phyloP scores from a whole-genome alignment of 495 filamentous ascomycete species.

The Daldinia vernicosa region DNA sequence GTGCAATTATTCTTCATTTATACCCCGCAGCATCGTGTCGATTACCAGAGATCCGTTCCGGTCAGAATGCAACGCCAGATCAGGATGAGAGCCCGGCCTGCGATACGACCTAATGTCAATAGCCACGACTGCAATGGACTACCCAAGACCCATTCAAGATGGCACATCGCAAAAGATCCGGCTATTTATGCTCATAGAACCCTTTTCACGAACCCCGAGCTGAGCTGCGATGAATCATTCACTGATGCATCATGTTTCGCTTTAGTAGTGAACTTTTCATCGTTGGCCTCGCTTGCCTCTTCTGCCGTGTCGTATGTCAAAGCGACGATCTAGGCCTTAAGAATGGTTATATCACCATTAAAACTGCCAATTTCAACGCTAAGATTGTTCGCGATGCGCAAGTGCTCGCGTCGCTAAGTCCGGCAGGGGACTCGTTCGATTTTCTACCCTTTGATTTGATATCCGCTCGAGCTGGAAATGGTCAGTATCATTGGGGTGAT shows the following conservation, averaged over 20 bases:
- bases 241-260: conserved; percentile 29
- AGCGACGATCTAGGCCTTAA: conserved; percentile 46
- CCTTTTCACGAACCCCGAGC: neutral
- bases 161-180: conserved; percentile 12
- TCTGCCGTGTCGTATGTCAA: conserved; percentile 45
- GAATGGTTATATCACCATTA: conserved; percentile 49
- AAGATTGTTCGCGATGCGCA: conserved; percentile 50
- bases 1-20: neutral
- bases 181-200: conserved; percentile 8
- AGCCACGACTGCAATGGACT: conserved; percentile 15
- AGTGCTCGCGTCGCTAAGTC: conserved; percentile 54
- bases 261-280: neutral
- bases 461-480: conserved; percentile 51
- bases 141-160: conserved; percentile 19
- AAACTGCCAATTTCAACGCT: conserved; percentile 52
- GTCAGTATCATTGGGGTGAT: conserved; percentile 63
- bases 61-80: conserved; percentile 31
- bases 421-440: conserved; percentile 53
- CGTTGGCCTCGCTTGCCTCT: conserved; percentile 50
- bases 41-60: conserved; percentile 22
- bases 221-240: conserved; percentile 4
- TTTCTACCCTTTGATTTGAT: conserved; percentile 60
- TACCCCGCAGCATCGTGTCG: conserved; percentile 35
- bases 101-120: conserved; percentile 23
- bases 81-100: conserved; percentile 7